phyloP scores from a whole-genome alignment of 176 grass and related monocot genomes.

The Paspalum vaginatum region DNA sequence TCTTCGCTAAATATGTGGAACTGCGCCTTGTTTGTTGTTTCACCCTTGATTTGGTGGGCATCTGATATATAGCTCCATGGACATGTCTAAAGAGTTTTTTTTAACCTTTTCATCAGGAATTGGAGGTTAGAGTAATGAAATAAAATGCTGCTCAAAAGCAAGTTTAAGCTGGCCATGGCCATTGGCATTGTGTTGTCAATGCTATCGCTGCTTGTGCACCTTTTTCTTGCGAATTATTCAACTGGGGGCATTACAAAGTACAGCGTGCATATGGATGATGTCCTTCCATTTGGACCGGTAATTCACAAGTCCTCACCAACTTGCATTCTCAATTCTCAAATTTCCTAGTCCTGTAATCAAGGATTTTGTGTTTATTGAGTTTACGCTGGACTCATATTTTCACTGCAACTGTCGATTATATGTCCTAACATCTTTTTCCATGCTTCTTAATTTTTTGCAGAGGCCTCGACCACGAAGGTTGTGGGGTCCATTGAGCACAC shows the following conservation, averaged over 20 bases:
- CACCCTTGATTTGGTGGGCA: not conserved
- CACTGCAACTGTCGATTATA: not conserved
- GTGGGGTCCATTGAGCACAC: constrained; percentile 78
- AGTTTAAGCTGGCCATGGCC: constrained; percentile 87
- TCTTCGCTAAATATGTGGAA: not conserved
- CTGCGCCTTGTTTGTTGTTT: not conserved
- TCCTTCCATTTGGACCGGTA: constrained; percentile 71
- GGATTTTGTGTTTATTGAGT: not conserved
- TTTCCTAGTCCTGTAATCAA: not conserved
- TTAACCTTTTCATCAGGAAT: constrained; percentile 37
- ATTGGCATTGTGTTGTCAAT: constrained; percentile 78
- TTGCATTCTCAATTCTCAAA: not conserved
- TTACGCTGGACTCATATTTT: constrained; percentile 16
- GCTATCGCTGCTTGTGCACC: constrained; percentile 83
- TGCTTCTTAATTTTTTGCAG: constrained; percentile 49
- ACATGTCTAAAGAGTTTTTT: not conserved
- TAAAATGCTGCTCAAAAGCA: constrained; percentile 94
- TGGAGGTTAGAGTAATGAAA: constrained; percentile 55
- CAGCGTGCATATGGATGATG: constrained; percentile 62
- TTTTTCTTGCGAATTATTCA: constrained; percentile 91
- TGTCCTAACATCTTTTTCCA: constrained; percentile 28
- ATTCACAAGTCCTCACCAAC: constrained; percentile 20
- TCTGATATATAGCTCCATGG: not conserved
- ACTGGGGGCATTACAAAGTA: constrained; percentile 60
- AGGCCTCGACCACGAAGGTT: constrained; percentile 65